Evolutionary conservation across 2,329 filamentous ascomycete genomes (phyloP), one percentile per base, ranked within the genome.

Genomic region (Apiospora hydei): DNA sequence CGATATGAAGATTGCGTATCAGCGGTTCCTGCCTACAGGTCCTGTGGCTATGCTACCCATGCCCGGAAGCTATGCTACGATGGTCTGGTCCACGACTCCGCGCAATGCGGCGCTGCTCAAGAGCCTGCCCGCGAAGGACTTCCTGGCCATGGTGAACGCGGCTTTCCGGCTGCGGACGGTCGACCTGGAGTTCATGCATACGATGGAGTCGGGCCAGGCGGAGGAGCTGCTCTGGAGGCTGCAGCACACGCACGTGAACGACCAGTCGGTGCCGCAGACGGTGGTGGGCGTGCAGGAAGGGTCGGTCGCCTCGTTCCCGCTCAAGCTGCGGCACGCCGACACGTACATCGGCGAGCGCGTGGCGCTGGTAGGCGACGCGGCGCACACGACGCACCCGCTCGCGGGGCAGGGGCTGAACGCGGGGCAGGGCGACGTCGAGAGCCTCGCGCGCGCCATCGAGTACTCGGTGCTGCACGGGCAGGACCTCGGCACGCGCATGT

Each of bases 31-130:
- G 18, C 96, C 96, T 4, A 94, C 94, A 0, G 96, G 96, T 0
- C 96, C 96, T 0, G 90, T 98, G 69, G 96, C 96, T 24, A 91
- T 98, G 84, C 89, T 99, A 1, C 96, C 96, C 1, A 85, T 99
- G 11, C 96, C 96, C 0, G 93, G 93, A 26, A 93, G 93, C 75
- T 89, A 90, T 80, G 92, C 95, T 5, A 95, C 94, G 0, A 86
- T 99, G 5, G 96, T 99, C 24, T 99, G 96, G 96, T 97, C 95
- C 7, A 98, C 95, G 1, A 96, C 94, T 0, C 92, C 95, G 0
- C 87, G 90, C 71, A 91, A 94, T 73, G 96, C 96, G 0, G 88
- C 93, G 0, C 87, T 92, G 71, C 87, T 99, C 53, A 98, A 97
- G 85, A 89, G 88, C 49, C 87, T 99, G 5, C 85, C 91, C 0